Percentiles rank a stretch among this genome's conserved stretches.
phyloP scores from a whole-genome alignment of 768 basidiomycete genomes.

The Rhizopogon roseolus region DNA sequence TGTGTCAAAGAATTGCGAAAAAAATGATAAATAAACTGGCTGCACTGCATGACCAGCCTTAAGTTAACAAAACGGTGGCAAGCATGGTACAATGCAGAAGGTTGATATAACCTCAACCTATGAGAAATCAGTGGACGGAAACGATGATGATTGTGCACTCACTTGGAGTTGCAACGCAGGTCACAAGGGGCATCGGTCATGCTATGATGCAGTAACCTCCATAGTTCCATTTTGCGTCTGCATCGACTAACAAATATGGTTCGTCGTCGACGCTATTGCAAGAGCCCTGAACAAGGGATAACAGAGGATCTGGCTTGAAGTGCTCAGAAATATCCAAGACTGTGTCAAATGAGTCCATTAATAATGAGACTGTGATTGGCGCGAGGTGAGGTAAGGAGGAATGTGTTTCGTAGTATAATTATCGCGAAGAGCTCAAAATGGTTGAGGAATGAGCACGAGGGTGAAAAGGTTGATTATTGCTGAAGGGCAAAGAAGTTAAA shows the following conservation, averaged over 20 bases:
- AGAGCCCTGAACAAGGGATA: background rate
- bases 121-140: background rate
- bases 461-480: background rate
- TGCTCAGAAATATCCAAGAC: background rate
- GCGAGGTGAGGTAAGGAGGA: background rate
- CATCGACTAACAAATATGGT: conserved; percentile 2
- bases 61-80: background rate
- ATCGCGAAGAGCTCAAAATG: background rate
- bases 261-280: background rate
- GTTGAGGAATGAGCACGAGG: too few species aligned
- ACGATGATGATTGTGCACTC: background rate
- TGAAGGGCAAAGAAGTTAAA: background rate
- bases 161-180: background rate
- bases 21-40: background rate
- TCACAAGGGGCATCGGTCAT: background rate
- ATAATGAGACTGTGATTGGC: background rate
- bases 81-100: background rate
- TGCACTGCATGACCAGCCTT: background rate
- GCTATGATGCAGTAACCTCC: conserved; percentile 1
- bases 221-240: conserved; percentile 10
- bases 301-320: background rate
- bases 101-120: background rate
- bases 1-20: background rate
- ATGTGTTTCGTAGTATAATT: background rate
- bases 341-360: background rate